Evolutionary conservation across 2,329 filamentous ascomycete species (phyloP).

Genomic region (Calonectria hawksworthii): DNA sequence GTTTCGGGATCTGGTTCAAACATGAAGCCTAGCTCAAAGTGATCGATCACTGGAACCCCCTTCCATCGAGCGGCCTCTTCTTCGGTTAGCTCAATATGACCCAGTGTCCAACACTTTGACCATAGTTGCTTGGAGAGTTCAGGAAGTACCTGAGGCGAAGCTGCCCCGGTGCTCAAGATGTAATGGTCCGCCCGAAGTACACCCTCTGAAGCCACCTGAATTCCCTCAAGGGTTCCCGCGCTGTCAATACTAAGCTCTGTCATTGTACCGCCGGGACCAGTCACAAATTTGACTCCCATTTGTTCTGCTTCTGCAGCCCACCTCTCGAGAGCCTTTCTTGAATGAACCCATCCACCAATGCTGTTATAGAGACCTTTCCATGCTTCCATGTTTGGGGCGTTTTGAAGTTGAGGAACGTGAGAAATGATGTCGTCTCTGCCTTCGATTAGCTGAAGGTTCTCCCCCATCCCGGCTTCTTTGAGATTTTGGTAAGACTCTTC

Average conservation of each 20-base stretch:
- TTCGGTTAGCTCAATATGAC: conserved; percentile 28
- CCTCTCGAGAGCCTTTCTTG: conserved; percentile 27
- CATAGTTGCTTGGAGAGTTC: conserved; percentile 25
- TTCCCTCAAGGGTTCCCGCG: conserved; percentile 7
- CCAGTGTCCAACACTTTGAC: conserved; percentile 33
- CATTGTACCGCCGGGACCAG: conserved; percentile 24
- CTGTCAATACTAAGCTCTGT: neutral
- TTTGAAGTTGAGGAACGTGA: conserved; percentile 21
- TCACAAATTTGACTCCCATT: conserved; percentile 25
- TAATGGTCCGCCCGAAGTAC: conserved; percentile 24
- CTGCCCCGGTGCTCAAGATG: conserved; percentile 27
- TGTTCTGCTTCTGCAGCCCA: conserved; percentile 23
- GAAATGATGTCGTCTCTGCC: conserved; percentile 23
- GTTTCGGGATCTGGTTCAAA: conserved; percentile 31
- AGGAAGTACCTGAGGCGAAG: conserved; percentile 25
- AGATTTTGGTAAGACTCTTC: conserved; percentile 23
- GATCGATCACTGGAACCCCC: conserved; percentile 27
- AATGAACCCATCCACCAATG: conserved; percentile 28
- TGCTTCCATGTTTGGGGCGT: conserved; percentile 10
- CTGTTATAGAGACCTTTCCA: conserved; percentile 31
- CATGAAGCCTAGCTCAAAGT: conserved; percentile 30
- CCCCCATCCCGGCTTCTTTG: conserved; percentile 4
- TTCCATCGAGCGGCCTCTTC: conserved; percentile 26
- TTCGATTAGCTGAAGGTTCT: conserved; percentile 14
- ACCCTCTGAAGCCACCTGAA: conserved; percentile 21